These are phyloP conservation scores for Fagus sylvatica DNA, from an alignment of 306 rosid species.

Conservation along the genomic window DNA sequence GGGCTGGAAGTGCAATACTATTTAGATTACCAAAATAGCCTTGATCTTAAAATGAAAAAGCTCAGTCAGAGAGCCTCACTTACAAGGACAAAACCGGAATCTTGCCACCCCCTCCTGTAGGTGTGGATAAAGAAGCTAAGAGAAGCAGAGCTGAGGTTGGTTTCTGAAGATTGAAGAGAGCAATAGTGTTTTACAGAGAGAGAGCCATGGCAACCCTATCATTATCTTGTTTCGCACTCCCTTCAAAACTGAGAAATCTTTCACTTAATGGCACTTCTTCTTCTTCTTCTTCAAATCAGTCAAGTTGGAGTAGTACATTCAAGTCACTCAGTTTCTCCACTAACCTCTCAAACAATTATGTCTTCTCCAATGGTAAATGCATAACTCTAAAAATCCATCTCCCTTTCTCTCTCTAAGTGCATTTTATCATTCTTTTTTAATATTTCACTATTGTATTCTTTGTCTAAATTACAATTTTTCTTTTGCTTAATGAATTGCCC, in stretches of 20 bases:
- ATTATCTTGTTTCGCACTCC: slow-evolving; percentile 62
- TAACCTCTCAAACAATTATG: slow-evolving; percentile 40
- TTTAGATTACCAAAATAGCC: no score
- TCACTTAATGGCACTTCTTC: slow-evolving; percentile 40
- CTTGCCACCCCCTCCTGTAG: not conserved
- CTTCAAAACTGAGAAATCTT: slow-evolving; percentile 62
- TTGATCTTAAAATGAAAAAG: no score
- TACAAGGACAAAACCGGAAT: not conserved
- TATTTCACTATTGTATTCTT: not conserved
- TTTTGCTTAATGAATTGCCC: no score
- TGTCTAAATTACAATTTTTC: no score
- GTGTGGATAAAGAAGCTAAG: slow-evolving; percentile 21
- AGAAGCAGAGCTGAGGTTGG: not conserved
- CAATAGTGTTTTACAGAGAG: not conserved
- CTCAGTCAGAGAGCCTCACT: no score
- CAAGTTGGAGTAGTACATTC: slow-evolving; percentile 1
- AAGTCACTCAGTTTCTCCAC: slow-evolving; percentile 62
- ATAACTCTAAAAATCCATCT: not conserved
- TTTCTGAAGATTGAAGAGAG: not conserved
- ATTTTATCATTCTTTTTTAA: not conserved
- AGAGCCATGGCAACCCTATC: slow-evolving; percentile 62
- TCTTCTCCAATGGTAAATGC: slow-evolving; percentile 52
- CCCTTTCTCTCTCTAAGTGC: not conserved
- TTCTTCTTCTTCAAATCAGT: slow-evolving; percentile 31
- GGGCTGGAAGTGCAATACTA: no score